Percentiles rank a stretch among this genome's conserved stretches.
phyloP scores from a whole-genome alignment of 2,329 filamentous ascomycete genomes.

The Curvularia verruculosa region DNA sequence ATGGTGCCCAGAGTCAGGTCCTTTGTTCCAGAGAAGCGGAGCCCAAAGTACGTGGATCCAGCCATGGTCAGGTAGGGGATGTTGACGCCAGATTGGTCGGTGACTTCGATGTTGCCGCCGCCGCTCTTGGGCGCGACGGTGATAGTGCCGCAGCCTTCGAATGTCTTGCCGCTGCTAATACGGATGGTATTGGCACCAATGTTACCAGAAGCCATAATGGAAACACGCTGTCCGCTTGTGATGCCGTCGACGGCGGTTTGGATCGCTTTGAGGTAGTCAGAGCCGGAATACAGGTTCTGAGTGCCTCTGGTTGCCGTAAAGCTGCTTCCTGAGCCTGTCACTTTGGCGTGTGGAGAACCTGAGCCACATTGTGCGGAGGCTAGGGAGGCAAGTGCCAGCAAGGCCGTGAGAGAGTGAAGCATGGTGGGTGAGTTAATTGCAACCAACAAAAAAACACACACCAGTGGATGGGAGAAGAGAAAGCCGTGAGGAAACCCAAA shows the following conservation, averaged over 20 bases:
- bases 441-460: not conserved
- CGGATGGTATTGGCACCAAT: conserved; percentile 61
- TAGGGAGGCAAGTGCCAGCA: conserved; percentile 51
- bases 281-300: conserved; percentile 58
- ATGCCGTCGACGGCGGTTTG: conserved; percentile 62
- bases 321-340: conserved; percentile 56
- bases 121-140: conserved; percentile 52
- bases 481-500: not conserved
- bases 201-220: conserved; percentile 61
- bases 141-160: conserved; percentile 65
- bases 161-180: conserved; percentile 61
- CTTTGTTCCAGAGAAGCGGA: conserved; percentile 61
- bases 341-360: conserved; percentile 54
- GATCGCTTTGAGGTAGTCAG: conserved; percentile 61
- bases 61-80: conserved; percentile 65
- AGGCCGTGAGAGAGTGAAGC: conserved; percentile 49
- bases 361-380: conserved; percentile 56
- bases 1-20: conserved; percentile 59
- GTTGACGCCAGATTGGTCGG: conserved; percentile 55
- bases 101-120: conserved; percentile 61
- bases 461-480: not conserved
- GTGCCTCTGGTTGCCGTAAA: conserved; percentile 56
- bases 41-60: conserved; percentile 63
- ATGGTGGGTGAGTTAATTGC: conserved; percentile 34
- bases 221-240: conserved; percentile 58